Evolutionary conservation across 78 protist species (phyloP), one percentile per base, ranked within the genome.

Genomic region (Dictyostelium brefeldianum): DNA sequence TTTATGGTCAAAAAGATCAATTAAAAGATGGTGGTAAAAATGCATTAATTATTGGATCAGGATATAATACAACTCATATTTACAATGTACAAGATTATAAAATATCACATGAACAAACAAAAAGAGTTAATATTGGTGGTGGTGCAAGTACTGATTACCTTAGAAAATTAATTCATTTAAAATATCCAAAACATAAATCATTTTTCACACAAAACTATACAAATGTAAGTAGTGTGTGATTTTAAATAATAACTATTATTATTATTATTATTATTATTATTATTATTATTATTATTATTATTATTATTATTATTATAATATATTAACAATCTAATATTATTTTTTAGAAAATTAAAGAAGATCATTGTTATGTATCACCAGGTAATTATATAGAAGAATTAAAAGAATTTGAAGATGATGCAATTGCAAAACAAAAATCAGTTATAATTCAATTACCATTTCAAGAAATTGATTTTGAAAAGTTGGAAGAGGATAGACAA

Each of bases 171-270:
- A 18, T 91, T 29, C 83, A 81, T 50, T 41, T 91, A 22, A 91
- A 91, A 47, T 91, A 91, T 56, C 95, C 95, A 56, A 83, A 83
- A 3, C 95, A 91, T 65, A 91, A 75, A 78, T 64, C 95, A n/a
- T 77, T n/a, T 27, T 83, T 91, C n/a, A 73, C 90, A 41, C 50
- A 27, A 65, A 87, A 74, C 43, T 87, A 87, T 77, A 62, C 48
- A 56, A 87, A 87, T 77, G 91, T 84, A 84, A 36, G 59, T 84
- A 20, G 2, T n/a, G n/a, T 20, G 5, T 22, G 25, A 15, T 41
- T 50, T 9, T 29, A 27, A 43, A 43, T 15, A 53, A 12, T 15
- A 14, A 12, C 14, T 53, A 53, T 14, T 17, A 53, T 0, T 78
- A 17, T 78, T 78, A 11, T 78, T 47, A n/a, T 53, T 11, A 36